Conservation (phyloP, 106 monocot species). For the Allium sativum region DNA sequence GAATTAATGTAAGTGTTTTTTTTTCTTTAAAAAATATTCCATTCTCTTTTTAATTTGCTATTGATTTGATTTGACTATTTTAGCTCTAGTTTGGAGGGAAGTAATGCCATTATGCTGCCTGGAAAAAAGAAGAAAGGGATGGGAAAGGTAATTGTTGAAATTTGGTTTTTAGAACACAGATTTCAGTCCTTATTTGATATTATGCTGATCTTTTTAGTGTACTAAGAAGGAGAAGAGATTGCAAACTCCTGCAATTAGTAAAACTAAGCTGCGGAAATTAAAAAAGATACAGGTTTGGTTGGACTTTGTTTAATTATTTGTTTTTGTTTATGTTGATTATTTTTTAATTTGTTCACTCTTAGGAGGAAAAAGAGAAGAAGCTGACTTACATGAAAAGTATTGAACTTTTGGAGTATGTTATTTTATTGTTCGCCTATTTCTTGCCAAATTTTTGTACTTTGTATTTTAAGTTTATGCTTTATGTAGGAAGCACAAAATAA, state of each 20-base stretch:
- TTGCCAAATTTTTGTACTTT: not conserved
- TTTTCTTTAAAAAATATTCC: too few relatives aligned
- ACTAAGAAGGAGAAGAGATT: conserved; percentile 18
- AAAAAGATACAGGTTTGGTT: conserved; percentile 41
- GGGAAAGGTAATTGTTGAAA: conserved; percentile 23
- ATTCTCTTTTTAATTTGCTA: too few relatives aligned
- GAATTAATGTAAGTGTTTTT: too few relatives aligned
- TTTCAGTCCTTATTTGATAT: not conserved
- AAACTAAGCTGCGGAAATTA: conserved; percentile 67
- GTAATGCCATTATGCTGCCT: conserved; percentile 54
- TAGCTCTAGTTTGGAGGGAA: conserved; percentile 32
- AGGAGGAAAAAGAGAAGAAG: conserved; percentile 73
- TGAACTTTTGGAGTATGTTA: conserved; percentile 53
- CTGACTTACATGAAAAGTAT: conserved; percentile 50
- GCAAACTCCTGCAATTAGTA: conserved; percentile 38
- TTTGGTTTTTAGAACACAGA: not conserved
- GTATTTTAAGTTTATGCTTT: not conserved
- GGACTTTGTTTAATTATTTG: not conserved
- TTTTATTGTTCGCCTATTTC: not conserved
- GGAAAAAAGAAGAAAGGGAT: conserved; percentile 40
- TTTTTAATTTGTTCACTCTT: not conserved
- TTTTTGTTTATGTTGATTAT: not conserved
- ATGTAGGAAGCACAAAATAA: conserved; percentile 64
- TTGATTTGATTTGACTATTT: conserved; percentile 8
- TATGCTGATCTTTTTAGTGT: conserved; percentile 6